Evolutionary conservation across 164 flowering plant species (phyloP).

Genomic region (Chimonanthus praecox): DNA sequence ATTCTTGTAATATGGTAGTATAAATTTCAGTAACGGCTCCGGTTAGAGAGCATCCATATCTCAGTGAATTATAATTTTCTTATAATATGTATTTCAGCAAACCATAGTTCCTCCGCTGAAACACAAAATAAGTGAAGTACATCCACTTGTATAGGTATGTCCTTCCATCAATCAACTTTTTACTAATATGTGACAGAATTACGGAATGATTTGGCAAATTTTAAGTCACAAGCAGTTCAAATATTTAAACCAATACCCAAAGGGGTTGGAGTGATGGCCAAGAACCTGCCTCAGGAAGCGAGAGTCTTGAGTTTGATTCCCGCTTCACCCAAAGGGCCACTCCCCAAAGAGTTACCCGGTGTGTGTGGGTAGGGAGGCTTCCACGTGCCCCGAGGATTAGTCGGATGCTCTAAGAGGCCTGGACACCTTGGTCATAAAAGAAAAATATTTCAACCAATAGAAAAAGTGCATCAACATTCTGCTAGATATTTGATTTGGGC

Average conservation of each 20-base stretch:
- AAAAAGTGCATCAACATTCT: not conserved
- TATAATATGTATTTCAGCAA: not conserved
- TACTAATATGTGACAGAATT: not conserved
- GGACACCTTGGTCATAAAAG: no score
- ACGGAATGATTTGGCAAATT: not conserved
- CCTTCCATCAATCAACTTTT: not conserved
- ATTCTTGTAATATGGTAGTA: not conserved
- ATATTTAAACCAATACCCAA: not conserved
- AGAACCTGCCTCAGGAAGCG: no score
- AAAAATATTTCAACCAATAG: not conserved
- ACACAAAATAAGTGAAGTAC: not conserved
- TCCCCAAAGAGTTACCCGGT: no score
- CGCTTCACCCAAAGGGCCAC: not conserved
- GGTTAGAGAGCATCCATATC: no score
- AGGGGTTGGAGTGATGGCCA: not conserved
- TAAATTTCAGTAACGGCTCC: not conserved
- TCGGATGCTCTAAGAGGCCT: no score
- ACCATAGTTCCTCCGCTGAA: not conserved
- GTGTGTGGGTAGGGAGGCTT: no score
- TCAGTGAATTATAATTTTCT: not conserved
- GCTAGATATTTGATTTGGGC: not conserved
- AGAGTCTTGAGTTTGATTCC: no score
- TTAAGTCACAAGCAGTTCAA: not conserved
- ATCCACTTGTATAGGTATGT: not conserved
- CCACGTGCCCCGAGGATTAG: no score